Evolutionary conservation across 805 yeast genomes (phyloP), one percentile per base, ranked within the genome.

Genomic region (Wickerhamomyces sydowiorum): DNA sequence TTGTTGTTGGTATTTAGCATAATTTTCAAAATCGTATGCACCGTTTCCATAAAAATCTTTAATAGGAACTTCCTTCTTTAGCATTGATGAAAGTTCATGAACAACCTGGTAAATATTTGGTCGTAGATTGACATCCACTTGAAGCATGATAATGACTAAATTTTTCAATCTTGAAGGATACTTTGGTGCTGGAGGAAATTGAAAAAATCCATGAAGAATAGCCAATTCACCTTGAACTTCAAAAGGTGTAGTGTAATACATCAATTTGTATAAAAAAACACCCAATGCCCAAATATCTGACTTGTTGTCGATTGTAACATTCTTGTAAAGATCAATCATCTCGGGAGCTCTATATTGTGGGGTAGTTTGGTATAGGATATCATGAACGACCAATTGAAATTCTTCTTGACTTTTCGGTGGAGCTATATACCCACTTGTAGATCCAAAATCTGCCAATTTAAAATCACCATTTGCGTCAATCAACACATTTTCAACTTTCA

Each of bases 231-330:
- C 87, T 34, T 84, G 81, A 36, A 65, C 49, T 63, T 91, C 99
- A 61, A 93, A 91, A 2, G 99, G 99, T 1, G 99, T 91, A 1
- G 85, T 90, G 62, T 87, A 91, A 65, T 85, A 91, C 64, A 96
- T 83, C 47, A 91, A 69, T 59, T 91, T 91, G 69, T 86, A 91
- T 39, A 93, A 69, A 48, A 93, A 86, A 25, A 93, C 82, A 10
- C 99, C 99, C 37, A 91, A 66, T 0, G 99, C 99, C 99, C 99
- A 91, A 37, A 91, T 86, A 64, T 91, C 99, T 7, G 91, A 74
- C 62, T 88, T 88, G 54, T 90, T 95, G 62, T 91, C 93, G 32
- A 91, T 85, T 2, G 96, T 93, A 37, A 80, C 66, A 7, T 89
- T 86, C 37, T 88, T 70, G 59, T 83, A 82, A 21, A 90, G 71